Evolutionary conservation across 139 green algal genomes (phyloP).

Genomic region (Limnomonas spitsbergensis): DNA sequence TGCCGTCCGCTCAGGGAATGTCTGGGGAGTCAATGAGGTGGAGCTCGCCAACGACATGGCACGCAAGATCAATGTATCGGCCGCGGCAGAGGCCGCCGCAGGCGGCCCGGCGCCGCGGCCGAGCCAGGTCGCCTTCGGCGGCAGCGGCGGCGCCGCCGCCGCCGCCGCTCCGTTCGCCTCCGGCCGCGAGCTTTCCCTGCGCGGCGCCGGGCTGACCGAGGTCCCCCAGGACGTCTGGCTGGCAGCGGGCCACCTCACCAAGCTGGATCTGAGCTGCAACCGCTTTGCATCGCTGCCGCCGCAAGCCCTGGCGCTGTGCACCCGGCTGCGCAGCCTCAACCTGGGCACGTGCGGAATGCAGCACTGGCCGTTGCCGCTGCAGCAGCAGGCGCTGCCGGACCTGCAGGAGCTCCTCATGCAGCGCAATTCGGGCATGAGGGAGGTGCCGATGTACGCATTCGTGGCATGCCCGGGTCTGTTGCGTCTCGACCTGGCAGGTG

Average conservation of each 20-base stretch:
- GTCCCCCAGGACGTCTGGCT: neutral
- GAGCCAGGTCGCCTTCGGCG: constrained; percentile 14
- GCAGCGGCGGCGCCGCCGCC: constrained; percentile 24
- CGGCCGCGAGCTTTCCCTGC: neutral
- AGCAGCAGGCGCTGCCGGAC: constrained; percentile 6
- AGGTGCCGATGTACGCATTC: constrained; percentile 22
- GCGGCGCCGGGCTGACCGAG: neutral
- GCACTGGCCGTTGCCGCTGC: constrained; percentile 32
- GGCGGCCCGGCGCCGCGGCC: constrained; percentile 23
- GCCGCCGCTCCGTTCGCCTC: no score
- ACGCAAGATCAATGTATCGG: constrained; percentile 17
- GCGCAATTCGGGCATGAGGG: neutral
- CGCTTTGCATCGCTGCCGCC: constrained; percentile 29
- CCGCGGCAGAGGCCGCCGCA: neutral
- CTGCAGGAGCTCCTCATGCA: constrained; percentile 33
- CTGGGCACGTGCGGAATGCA: constrained; percentile 20
- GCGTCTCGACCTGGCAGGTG: constrained; percentile 42
- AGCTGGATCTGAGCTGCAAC: constrained; percentile 44
- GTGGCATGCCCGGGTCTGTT: constrained; percentile 27
- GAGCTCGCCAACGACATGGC: constrained; percentile 23
- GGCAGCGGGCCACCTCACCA: constrained; percentile 18
- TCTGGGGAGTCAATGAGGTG: constrained; percentile 24
- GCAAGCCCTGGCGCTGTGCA: neutral
- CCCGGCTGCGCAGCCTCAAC: neutral
- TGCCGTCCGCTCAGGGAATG: constrained; percentile 21